phyloP scores from a whole-genome alignment of 495 filamentous ascomycete species.

The Pyronema omphalodes region DNA sequence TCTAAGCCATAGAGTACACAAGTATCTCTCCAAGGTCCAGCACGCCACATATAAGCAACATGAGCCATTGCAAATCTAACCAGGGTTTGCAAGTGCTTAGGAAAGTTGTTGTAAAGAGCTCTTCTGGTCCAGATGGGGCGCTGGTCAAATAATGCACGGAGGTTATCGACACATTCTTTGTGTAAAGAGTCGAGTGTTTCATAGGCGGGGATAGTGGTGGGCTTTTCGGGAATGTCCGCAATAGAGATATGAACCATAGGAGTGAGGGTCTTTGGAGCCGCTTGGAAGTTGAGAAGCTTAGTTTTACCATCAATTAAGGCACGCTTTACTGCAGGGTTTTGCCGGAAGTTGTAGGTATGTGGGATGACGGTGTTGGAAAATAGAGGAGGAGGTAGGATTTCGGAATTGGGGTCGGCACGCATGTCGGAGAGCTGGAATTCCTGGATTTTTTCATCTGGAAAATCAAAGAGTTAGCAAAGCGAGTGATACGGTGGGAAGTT shows the following conservation, averaged over 20 bases:
- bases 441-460: conserved; percentile 45
- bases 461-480: not conserved
- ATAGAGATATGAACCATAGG: conserved; percentile 46
- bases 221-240: conserved; percentile 30
- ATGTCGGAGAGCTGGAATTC: conserved; percentile 52
- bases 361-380: conserved; percentile 31
- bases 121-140: conserved; percentile 78
- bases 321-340: conserved; percentile 40
- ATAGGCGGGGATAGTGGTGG: conserved; percentile 27
- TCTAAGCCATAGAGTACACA: conserved; percentile 72
- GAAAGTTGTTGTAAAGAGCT: conserved; percentile 45
- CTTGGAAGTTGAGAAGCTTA: conserved; percentile 35
- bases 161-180: conserved; percentile 31
- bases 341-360: conserved; percentile 32
- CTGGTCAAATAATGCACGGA: conserved; percentile 43
- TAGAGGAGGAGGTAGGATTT: conserved; percentile 62
- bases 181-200: conserved; percentile 37
- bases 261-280: conserved; percentile 31
- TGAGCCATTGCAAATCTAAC: conserved; percentile 28
- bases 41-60: conserved; percentile 72
- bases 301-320: conserved; percentile 35
- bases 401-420: conserved; percentile 40
- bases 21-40: conserved; percentile 78
- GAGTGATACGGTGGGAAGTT: not conserved
- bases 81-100: conserved; percentile 19